A percentile compares a stretch with the other conserved stretches of the same genome.
phyloP scores from a whole-genome alignment of 2,329 filamentous ascomycete genomes.

The Neofusicoccum ribis region DNA sequence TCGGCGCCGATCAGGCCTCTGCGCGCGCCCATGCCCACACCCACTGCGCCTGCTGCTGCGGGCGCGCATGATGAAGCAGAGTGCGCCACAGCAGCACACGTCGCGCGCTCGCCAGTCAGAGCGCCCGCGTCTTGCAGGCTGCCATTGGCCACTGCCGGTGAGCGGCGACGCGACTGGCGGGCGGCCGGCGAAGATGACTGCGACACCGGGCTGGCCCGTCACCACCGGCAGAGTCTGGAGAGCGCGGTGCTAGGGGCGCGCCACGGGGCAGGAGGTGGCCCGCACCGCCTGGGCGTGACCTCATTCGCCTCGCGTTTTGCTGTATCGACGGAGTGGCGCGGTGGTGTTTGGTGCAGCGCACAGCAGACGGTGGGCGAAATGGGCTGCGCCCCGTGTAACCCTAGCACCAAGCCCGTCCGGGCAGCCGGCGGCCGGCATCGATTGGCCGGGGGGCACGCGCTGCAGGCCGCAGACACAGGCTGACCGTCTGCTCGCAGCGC shows the following conservation, averaged over 20 bases:
- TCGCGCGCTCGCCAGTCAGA: slow-evolving; percentile 2
- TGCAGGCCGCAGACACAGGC: background rate
- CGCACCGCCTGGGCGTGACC: background rate
- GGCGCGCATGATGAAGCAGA: slow-evolving; percentile 13
- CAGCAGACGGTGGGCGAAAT: background rate
- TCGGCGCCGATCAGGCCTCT: slow-evolving; percentile 7
- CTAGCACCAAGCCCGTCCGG: too few relatives aligned
- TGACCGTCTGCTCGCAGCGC: background rate
- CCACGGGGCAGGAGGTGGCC: slow-evolving; percentile 4
- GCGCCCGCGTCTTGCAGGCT: background rate
- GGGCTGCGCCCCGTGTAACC: background rate
- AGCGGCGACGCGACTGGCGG: background rate
- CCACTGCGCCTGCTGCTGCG: background rate
- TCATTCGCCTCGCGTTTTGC: background rate
- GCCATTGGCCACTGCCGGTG: background rate
- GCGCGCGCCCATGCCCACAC: background rate
- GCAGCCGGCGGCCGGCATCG: too few relatives aligned
- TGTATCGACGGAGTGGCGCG: background rate
- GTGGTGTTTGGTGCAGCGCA: background rate
- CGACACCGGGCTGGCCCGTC: background rate
- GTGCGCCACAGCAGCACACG: background rate
- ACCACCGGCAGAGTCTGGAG: background rate
- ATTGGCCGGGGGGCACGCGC: background rate
- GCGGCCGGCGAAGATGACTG: slow-evolving; percentile 7
- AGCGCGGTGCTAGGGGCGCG: background rate